Evolutionary conservation across 2,329 filamentous ascomycete genomes (phyloP).

Genomic region (Ceratocystis variospora): DNA sequence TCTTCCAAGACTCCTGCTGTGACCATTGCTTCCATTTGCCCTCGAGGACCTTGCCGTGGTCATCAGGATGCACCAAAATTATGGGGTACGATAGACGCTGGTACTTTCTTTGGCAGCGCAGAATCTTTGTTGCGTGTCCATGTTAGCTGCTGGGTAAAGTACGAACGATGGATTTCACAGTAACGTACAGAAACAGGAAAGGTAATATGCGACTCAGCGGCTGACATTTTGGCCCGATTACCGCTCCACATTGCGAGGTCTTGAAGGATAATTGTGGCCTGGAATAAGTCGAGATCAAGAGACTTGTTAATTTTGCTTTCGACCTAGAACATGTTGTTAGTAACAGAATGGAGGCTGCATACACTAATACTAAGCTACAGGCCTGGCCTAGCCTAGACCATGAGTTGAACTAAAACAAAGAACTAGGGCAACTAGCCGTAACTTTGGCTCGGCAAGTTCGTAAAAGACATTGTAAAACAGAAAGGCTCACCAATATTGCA

Average conservation of each 20-base stretch:
- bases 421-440: too few species aligned
- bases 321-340: conserved; percentile 28
- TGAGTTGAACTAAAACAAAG: neutral
- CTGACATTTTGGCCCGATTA: conserved; percentile 42
- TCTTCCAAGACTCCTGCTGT: conserved; percentile 51
- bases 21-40: conserved; percentile 54
- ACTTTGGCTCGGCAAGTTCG: neutral
- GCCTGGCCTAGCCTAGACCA: too few species aligned
- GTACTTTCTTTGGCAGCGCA: conserved; percentile 45
- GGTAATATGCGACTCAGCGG: conserved; percentile 37
- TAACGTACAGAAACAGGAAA: conserved; percentile 33
- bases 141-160: conserved; percentile 19
- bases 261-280: conserved; percentile 36
- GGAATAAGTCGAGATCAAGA: conserved; percentile 35
- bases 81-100: conserved; percentile 40
- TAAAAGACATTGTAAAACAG: neutral
- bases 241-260: conserved; percentile 42
- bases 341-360: neutral
- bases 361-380: too few species aligned
- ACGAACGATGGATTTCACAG: neutral
- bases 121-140: conserved; percentile 30
- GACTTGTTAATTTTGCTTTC: conserved; percentile 37
- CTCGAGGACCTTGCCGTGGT: conserved; percentile 43
- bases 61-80: conserved; percentile 38
- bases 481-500: conserved; percentile 22